A percentile compares a stretch with the other conserved stretches of the same genome.
phyloP scores from a whole-genome alignment of 805 yeast species.

The Saturnispora galanensis region DNA sequence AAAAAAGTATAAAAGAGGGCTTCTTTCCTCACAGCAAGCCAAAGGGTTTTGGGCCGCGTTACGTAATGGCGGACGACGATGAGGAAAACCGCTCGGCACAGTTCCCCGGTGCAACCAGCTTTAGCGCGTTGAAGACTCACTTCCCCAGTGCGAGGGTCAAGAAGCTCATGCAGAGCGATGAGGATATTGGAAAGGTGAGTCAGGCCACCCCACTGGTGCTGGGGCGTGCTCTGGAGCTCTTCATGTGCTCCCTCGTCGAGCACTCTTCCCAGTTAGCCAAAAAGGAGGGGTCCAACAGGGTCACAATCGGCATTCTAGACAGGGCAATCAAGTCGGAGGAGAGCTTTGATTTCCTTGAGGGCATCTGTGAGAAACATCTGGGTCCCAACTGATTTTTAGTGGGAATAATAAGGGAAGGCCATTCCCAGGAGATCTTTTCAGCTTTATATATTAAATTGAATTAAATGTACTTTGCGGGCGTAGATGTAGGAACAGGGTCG shows the following conservation, averaged over 20 bases:
- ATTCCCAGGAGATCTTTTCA: background rate
- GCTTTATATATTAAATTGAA: background rate
- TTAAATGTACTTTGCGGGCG: constrained; percentile 28
- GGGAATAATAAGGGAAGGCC: background rate
- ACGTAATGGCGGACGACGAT: background rate
- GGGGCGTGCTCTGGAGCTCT: constrained; percentile 88
- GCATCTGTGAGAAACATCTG: constrained; percentile 32
- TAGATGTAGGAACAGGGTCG: constrained; percentile 84
- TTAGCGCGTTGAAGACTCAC: constrained; percentile 60
- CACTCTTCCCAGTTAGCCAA: constrained; percentile 74
- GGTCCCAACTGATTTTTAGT: background rate
- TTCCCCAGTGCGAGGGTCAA: constrained; percentile 92
- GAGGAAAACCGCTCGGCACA: background rate
- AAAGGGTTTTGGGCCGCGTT: no score
- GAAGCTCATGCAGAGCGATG: constrained; percentile 95
- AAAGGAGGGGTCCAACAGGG: constrained; percentile 63
- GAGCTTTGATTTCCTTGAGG: constrained; percentile 87
- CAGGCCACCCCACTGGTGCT: constrained; percentile 98
- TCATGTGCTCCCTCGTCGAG: constrained; percentile 81
- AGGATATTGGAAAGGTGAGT: constrained; percentile 96
- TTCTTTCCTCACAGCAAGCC: background rate
- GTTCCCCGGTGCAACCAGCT: constrained; percentile 21
- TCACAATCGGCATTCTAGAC: constrained; percentile 73
- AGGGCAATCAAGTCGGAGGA: constrained; percentile 79
- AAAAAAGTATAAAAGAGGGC: background rate